A percentile compares a stretch with the other conserved stretches of the same genome.
phyloP scores from a whole-genome alignment of 306 rosid species.

The Crataegus laevigata region DNA sequence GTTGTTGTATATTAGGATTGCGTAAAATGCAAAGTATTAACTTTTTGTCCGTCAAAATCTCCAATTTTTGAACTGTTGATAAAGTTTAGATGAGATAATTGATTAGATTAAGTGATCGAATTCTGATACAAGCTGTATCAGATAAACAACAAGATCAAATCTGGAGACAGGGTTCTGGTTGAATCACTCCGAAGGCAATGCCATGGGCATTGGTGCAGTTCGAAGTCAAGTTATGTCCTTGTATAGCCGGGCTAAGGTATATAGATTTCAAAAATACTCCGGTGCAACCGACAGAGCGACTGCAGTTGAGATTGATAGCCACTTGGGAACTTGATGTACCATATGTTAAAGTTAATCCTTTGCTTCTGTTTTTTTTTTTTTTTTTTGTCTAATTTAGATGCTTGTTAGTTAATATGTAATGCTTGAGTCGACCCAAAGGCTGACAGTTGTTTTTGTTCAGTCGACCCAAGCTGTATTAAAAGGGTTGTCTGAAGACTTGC shows the following conservation, averaged over 20 bases:
- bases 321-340: slow-evolving; percentile 25
- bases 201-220: slow-evolving; percentile 32
- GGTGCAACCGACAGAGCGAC: slow-evolving; percentile 25
- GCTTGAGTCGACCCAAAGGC: too few species aligned
- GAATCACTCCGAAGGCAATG: slow-evolving; percentile 16
- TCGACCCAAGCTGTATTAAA: too few species aligned
- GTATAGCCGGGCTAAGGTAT: slow-evolving; percentile 3
- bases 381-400: too few species aligned
- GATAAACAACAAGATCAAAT: not conserved
- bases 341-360: too few species aligned
- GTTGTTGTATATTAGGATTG: slow-evolving; percentile 10
- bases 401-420: too few species aligned
- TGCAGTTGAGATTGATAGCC: slow-evolving; percentile 31
- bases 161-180: slow-evolving; percentile 22
- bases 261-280: slow-evolving; percentile 16
- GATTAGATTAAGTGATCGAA: not conserved
- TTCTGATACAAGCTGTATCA: not conserved
- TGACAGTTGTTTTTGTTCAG: too few species aligned
- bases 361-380: too few species aligned
- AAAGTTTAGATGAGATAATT: not conserved
- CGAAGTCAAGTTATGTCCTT: slow-evolving; percentile 19
- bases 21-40: not conserved
- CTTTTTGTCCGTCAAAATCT: not conserved
- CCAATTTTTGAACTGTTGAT: not conserved
- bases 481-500: too few species aligned